phyloP scores from a whole-genome alignment of 495 filamentous ascomycete species.

The Hypoxylon fragiforme region DNA sequence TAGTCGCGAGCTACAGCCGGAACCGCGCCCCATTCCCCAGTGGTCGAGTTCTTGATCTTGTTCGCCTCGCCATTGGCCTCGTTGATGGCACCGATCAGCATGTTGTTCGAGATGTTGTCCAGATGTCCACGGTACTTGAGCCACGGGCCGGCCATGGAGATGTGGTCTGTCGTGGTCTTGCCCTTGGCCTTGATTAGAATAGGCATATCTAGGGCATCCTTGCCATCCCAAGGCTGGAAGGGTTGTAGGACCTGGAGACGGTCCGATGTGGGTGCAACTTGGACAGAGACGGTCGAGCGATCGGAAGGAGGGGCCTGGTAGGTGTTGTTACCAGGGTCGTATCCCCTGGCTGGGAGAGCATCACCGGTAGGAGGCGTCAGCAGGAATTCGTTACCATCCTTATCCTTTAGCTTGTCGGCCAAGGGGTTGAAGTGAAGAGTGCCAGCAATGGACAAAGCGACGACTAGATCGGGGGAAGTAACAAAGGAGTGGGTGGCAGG shows the following conservation, averaged over 20 bases:
- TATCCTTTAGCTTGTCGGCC: conserved; percentile 90
- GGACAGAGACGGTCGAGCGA: conserved; percentile 70
- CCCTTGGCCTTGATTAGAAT: conserved; percentile 98
- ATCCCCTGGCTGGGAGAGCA: conserved; percentile 79
- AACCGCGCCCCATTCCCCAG: conserved; percentile 80
- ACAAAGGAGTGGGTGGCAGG: conserved; percentile 98
- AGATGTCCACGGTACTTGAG: conserved; percentile 99
- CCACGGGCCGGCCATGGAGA: conserved; percentile 99
- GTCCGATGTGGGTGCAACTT: conserved; percentile 86
- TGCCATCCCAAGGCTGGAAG: conserved; percentile 90
- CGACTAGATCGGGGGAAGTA: conserved; percentile 95
- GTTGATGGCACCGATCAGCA: conserved; percentile 98
- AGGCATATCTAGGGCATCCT: conserved; percentile 84
- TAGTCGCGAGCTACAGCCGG: conserved; percentile 96
- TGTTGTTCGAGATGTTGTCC: conserved; percentile 99
- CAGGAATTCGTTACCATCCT: conserved; percentile 95
- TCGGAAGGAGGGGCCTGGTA: conserved; percentile 95
- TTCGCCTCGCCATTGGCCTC: conserved; percentile 95
- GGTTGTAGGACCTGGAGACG: conserved; percentile 90
- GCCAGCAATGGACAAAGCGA: conserved; percentile 88
- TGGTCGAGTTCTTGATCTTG: conserved; percentile 93
- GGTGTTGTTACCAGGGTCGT: conserved; percentile 91
- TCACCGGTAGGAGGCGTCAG: conserved; percentile 78
- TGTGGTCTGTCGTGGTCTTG: conserved; percentile 99
- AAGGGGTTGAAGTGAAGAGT: conserved; percentile 95